Evolutionary conservation across 768 basidiomycete species (phyloP).

Genomic region (Russula sp.): DNA sequence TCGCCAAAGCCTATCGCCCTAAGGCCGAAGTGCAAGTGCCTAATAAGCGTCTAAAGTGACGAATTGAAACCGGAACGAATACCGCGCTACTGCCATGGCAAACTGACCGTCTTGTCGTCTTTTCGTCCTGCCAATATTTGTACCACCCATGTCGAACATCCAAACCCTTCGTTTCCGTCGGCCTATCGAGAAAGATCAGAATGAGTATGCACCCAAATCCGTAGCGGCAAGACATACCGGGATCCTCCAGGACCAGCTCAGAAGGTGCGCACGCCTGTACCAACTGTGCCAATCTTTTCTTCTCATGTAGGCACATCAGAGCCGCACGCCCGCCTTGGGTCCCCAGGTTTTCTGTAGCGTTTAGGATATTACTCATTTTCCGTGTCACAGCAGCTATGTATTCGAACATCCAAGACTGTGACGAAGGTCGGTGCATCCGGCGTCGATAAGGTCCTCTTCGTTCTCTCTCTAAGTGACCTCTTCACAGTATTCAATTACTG

Average conservation of each 20-base stretch:
- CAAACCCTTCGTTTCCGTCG: conserved; percentile 40
- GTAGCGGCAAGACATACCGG: conserved; percentile 52
- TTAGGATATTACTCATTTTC: conserved; percentile 78
- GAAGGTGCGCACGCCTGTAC: conserved; percentile 47
- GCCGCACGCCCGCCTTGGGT: conserved; percentile 77
- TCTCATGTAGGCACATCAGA: conserved; percentile 39
- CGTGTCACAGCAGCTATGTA: conserved; percentile 91
- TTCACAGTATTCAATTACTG: conserved; percentile 93
- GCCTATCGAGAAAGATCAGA: conserved; percentile 32
- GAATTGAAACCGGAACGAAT: too few relatives aligned
- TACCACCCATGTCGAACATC: conserved; percentile 29
- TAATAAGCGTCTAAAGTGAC: neutral
- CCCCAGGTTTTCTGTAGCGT: conserved; percentile 78
- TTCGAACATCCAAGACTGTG: conserved; percentile 90
- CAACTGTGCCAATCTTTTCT: conserved; percentile 7
- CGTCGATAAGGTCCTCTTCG: neutral
- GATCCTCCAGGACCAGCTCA: conserved; percentile 76
- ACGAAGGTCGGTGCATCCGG: conserved; percentile 66
- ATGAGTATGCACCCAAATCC: conserved; percentile 27
- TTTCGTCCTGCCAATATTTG: neutral
- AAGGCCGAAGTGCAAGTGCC: neutral
- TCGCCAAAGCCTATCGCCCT: too few relatives aligned
- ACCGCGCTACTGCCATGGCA: too few relatives aligned
- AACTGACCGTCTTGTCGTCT: neutral
- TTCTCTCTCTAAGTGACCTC: neutral